Evolutionary conservation across 1,284 basidiomycete species (phyloP).

Genomic region (Cryptococcus depauperatus): DNA sequence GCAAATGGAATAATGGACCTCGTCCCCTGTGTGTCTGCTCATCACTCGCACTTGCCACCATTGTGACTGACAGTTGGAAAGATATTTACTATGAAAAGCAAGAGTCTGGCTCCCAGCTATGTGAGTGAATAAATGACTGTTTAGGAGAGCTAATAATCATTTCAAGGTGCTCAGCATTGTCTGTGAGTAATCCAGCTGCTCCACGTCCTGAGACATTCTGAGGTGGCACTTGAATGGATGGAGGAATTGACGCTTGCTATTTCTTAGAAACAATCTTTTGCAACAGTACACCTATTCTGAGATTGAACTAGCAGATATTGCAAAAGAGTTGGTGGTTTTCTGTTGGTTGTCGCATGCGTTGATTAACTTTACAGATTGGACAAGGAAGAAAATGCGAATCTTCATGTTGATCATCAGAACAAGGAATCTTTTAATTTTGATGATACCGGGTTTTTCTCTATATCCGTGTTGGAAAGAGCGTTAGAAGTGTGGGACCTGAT

Average conservation of each 20-base stretch:
- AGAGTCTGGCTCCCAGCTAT: conserved; percentile 45
- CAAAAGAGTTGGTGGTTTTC: conserved; percentile 45
- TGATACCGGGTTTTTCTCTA: conserved; percentile 84
- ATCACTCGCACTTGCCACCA: not conserved
- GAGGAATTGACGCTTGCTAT: not conserved
- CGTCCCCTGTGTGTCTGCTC: conserved; percentile 31
- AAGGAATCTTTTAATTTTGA: conserved; percentile 71
- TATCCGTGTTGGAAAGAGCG: conserved; percentile 48
- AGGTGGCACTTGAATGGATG: not conserved
- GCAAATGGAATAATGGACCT: too few species aligned
- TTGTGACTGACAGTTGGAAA: conserved; percentile 1
- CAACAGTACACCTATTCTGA: conserved; percentile 57
- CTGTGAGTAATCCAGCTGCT: too few species aligned
- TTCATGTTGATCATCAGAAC: conserved; percentile 32
- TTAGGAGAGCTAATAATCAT: not conserved
- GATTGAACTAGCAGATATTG: conserved; percentile 76
- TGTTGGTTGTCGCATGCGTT: not conserved
- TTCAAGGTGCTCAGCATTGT: conserved; percentile 46
- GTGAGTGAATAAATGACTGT: conserved; percentile 19
- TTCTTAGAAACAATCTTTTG: conserved; percentile 45
- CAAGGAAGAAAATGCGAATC: conserved; percentile 44
- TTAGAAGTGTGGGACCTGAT: conserved; percentile 73
- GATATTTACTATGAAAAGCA: conserved; percentile 44
- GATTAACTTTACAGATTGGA: conserved; percentile 40
- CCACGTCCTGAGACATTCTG: too few species aligned